Conservation (phyloP, 371 early-diverging fungal species). For the Mortierella sp. region DNA sequence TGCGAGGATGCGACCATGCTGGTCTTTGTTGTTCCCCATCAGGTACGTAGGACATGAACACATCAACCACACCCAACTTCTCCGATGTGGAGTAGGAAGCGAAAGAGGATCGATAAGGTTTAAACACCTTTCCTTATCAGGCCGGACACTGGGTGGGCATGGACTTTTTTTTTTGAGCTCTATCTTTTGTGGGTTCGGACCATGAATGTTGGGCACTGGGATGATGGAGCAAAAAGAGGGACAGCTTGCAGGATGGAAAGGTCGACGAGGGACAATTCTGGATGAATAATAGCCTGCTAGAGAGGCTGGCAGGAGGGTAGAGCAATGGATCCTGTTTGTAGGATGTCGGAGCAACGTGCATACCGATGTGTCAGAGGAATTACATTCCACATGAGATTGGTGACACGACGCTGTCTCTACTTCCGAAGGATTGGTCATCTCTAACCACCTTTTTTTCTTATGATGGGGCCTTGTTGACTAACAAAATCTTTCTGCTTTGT, state of each 20-base stretch:
- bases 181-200: background rate
- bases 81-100: slow-evolving; percentile 9
- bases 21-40: slow-evolving; percentile 97
- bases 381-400: slow-evolving; percentile 8
- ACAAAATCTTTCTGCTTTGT: background rate
- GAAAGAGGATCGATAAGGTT: background rate
- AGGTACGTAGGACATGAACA: slow-evolving; percentile 56
- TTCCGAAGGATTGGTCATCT: background rate
- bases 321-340: background rate
- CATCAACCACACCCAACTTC: background rate
- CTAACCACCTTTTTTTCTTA: background rate
- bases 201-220: background rate
- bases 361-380: slow-evolving; percentile 15
- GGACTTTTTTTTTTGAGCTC: background rate
- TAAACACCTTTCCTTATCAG: background rate
- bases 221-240: background rate
- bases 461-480: background rate
- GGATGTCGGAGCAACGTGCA: slow-evolving; percentile 14
- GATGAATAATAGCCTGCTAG: background rate
- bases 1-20: slow-evolving; percentile 87
- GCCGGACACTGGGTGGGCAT: background rate
- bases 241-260: background rate
- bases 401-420: background rate
- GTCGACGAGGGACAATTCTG: background rate
- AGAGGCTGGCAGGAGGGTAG: background rate